Percentiles rank a stretch among this genome's conserved stretches.
phyloP scores from a whole-genome alignment of 2,329 filamentous ascomycete genomes.

The Hypoxylon sp. region DNA sequence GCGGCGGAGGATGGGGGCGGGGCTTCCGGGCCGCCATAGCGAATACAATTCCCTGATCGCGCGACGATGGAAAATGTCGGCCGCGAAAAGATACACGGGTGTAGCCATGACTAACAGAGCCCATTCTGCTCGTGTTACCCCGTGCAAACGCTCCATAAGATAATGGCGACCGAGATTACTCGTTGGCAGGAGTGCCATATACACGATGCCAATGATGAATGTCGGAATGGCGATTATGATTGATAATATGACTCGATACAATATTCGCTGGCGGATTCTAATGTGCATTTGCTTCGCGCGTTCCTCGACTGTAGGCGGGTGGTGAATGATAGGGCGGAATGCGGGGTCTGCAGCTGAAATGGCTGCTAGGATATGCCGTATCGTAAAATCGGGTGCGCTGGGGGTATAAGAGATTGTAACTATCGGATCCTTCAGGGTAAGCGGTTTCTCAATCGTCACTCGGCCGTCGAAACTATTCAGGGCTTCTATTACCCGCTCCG shows the following conservation, averaged over 20 bases:
- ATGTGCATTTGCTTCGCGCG: conserved; percentile 20
- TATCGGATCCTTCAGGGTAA: conserved; percentile 6
- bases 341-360: conserved; percentile 7
- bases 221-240: conserved; percentile 10
- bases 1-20: conserved; percentile 14
- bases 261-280: conserved; percentile 14
- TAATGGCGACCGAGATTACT: conserved; percentile 9
- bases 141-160: conserved; percentile 19
- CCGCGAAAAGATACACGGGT: conserved; percentile 19
- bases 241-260: conserved; percentile 16
- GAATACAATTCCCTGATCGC: conserved; percentile 15
- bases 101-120: conserved; percentile 20
- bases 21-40: conserved; percentile 16
- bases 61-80: conserved; percentile 19
- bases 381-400: conserved; percentile 8
- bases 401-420: conserved; percentile 9
- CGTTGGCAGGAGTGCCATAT: conserved; percentile 13
- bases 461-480: conserved; percentile 1
- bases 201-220: conserved; percentile 24
- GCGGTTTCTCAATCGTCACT: conserved; percentile 1
- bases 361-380: conserved; percentile 17
- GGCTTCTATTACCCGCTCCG: conserved; percentile 10
- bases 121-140: conserved; percentile 22
- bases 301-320: conserved; percentile 22
- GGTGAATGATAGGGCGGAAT: conserved; percentile 6